phyloP scores from a whole-genome alignment of 2,329 filamentous ascomycete species.

The Fusarium chuoi region DNA sequence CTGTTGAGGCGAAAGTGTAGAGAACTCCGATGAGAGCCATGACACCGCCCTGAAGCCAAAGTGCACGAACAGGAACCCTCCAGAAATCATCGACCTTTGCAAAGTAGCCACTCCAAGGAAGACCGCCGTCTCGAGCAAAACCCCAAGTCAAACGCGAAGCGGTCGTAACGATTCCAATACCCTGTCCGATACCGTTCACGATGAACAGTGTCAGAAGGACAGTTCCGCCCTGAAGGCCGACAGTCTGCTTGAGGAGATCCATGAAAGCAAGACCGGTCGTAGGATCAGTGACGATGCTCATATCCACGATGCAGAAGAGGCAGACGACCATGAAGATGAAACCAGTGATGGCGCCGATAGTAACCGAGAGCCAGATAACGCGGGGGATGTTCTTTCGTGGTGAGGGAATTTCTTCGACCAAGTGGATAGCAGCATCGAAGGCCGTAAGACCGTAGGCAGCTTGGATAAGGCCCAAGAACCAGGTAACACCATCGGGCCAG shows the following conservation, averaged over 20 bases:
- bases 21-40: conserved; percentile 61
- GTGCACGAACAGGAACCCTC: conserved; percentile 62
- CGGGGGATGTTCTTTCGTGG: conserved; percentile 61
- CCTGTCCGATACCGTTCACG: conserved; percentile 65
- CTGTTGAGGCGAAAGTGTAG: conserved; percentile 64
- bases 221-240: conserved; percentile 52
- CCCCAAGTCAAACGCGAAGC: conserved; percentile 64
- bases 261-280: conserved; percentile 59
- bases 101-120: conserved; percentile 59
- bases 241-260: conserved; percentile 54
- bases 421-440: conserved; percentile 68
- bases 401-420: conserved; percentile 66
- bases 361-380: conserved; percentile 63
- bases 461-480: conserved; percentile 67
- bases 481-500: conserved; percentile 66
- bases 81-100: conserved; percentile 55
- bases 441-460: conserved; percentile 63
- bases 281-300: conserved; percentile 54
- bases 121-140: conserved; percentile 63
- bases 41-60: conserved; percentile 62
- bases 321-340: conserved; percentile 64
- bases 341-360: conserved; percentile 59
- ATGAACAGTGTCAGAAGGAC: conserved; percentile 63
- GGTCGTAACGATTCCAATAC: conserved; percentile 61
- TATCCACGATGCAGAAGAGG: conserved; percentile 60